Evolutionary conservation across 331 rosid species (phyloP).

Genomic region (Malus hybrid): DNA sequence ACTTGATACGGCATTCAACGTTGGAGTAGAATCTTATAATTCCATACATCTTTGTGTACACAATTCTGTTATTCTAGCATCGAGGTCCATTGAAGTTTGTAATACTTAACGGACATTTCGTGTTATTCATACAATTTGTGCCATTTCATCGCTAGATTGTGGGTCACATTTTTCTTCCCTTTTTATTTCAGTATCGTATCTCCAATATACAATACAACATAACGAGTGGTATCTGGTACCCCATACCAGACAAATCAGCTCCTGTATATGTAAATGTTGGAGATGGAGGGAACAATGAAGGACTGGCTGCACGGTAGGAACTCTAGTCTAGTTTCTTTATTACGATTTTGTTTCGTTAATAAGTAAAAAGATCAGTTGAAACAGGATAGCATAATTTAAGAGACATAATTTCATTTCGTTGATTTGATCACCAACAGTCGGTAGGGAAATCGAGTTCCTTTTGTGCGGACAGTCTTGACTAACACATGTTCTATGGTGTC

Average conservation of each 20-base stretch:
- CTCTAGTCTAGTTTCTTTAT: background rate
- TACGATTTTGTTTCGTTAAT: background rate
- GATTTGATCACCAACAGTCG: background rate
- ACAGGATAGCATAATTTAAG: background rate
- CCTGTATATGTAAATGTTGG: constrained; percentile 97
- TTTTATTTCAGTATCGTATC: constrained; percentile 60
- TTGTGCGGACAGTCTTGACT: background rate
- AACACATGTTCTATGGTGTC: background rate
- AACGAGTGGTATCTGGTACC: constrained; percentile 55
- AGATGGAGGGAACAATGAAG: constrained; percentile 99
- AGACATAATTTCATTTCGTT: background rate
- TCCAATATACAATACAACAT: constrained; percentile 67
- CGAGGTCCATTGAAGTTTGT: background rate
- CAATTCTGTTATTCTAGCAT: background rate
- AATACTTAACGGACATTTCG: background rate
- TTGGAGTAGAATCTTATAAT: background rate
- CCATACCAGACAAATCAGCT: constrained; percentile 71
- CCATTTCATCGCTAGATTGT: background rate
- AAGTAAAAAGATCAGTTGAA: background rate
- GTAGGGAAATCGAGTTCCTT: background rate
- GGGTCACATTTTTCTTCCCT: background rate
- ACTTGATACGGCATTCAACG: background rate
- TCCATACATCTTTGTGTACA: background rate
- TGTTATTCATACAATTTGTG: background rate
- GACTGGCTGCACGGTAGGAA: constrained; percentile 74